Percentiles rank a stretch among this genome's conserved stretches.
Evolutionary conservation across 176 grass and related monocot genomes (phyloP).

Genomic region (Phragmites australis): DNA sequence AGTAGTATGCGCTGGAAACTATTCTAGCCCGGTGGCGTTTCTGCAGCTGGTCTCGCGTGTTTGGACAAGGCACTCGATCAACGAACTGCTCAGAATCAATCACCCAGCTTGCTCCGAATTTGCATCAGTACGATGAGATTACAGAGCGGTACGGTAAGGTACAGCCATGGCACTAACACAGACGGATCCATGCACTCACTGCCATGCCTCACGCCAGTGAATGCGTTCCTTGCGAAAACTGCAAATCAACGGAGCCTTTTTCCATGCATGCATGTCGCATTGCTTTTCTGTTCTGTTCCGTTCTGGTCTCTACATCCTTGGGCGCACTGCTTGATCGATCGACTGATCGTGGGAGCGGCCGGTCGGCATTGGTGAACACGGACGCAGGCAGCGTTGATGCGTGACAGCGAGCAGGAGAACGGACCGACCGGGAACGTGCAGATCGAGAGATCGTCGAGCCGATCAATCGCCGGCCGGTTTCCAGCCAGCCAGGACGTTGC

Average conservation of each 20-base stretch:
- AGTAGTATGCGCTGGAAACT: too few species aligned
- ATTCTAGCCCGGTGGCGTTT: not conserved
- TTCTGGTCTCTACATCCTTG: too few species aligned
- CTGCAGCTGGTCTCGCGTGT: not conserved
- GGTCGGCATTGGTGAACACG: too few species aligned
- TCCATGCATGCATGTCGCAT: not conserved
- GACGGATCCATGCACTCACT: not conserved
- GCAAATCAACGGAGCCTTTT: not conserved
- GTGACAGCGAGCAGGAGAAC: too few species aligned
- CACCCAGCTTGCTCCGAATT: not conserved
- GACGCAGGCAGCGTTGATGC: too few species aligned
- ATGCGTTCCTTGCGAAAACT: conserved; percentile 2
- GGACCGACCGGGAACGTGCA: too few species aligned
- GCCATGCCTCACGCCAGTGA: not conserved
- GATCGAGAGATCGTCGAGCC: too few species aligned
- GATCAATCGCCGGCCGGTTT: too few species aligned
- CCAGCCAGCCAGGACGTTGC: too few species aligned
- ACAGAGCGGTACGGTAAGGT: not conserved
- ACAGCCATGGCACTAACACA: not conserved
- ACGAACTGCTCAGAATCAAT: not conserved
- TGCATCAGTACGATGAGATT: not conserved
- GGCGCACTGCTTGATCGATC: not conserved
- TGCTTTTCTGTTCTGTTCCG: too few species aligned
- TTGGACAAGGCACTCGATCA: not conserved
- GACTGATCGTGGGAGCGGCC: too few species aligned